Conservation (phyloP, 2,329 filamentous ascomycete species). For the Thermomyces lanuginosus region DNA sequence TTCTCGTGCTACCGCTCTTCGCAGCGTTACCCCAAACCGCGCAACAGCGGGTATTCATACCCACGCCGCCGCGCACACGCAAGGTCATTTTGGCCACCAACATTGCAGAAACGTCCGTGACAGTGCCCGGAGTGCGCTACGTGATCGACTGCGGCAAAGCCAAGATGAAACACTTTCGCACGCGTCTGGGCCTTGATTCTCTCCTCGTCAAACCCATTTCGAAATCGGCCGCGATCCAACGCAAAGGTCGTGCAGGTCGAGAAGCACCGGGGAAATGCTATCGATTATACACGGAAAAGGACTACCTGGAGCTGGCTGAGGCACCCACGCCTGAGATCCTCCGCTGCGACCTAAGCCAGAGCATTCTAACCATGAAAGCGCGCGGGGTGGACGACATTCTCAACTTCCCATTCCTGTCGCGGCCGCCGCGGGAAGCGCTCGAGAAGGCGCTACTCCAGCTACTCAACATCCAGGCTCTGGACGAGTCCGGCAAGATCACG, state of each 20-base stretch:
- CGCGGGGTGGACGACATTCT: constrained; percentile 69
- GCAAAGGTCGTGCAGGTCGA: constrained; percentile 80
- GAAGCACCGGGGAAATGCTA: constrained; percentile 84
- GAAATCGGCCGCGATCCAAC: constrained; percentile 80
- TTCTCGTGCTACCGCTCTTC: constrained; percentile 63
- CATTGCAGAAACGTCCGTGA: constrained; percentile 97
- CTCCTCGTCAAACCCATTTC: constrained; percentile 82
- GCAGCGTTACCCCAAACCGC: constrained; percentile 75
- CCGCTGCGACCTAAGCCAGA: constrained; percentile 71
- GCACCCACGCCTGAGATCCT: constrained; percentile 77
- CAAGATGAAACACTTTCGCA: constrained; percentile 83
- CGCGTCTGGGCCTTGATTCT: constrained; percentile 73
- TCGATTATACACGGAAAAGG: constrained; percentile 67
- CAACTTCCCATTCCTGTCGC: constrained; percentile 70
- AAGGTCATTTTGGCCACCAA: constrained; percentile 91
- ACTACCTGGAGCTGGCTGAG: constrained; percentile 53
- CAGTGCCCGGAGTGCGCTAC: constrained; percentile 78
- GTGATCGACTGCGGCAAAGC: constrained; percentile 89
- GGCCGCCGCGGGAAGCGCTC: constrained; percentile 59
- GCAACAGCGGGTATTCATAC: constrained; percentile 73
- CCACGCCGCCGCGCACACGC: constrained; percentile 54
- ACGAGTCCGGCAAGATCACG: constrained; percentile 57
- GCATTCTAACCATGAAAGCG: constrained; percentile 85
- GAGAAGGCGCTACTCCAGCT: constrained; percentile 71
- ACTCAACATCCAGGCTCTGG: constrained; percentile 59